Conservation (phyloP, 2,329 filamentous ascomycete species). For the Neofusicoccum cordaticola region DNA sequence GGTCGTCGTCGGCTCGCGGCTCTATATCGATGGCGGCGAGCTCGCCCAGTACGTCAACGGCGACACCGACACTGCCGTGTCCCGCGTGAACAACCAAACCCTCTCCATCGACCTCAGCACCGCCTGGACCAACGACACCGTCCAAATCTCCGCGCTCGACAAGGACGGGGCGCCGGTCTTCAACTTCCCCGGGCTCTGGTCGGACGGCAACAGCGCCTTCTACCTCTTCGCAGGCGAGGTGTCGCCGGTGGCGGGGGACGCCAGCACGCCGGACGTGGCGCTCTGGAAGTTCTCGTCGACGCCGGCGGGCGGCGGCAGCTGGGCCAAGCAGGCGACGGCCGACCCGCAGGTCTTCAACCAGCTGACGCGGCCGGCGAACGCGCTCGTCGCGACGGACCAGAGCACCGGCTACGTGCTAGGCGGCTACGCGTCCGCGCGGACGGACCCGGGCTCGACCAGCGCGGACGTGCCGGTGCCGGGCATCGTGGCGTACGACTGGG, state of each 20-base stretch:
- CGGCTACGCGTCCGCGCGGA: background rate
- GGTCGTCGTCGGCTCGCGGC: background rate
- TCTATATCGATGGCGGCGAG: conserved; percentile 7
- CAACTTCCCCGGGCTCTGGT: no score
- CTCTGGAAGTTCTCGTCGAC: background rate
- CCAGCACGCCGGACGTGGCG: background rate
- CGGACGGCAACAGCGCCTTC: background rate
- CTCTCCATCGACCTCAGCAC: conserved; percentile 6
- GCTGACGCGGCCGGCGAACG: background rate
- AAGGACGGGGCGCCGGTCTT: background rate
- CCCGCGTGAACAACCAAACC: background rate
- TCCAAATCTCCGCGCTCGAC: background rate
- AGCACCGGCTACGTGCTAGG: background rate
- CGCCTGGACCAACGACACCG: conserved; percentile 7
- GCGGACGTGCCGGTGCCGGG: background rate
- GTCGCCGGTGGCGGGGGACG: no score
- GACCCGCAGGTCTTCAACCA: background rate
- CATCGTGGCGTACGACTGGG: background rate
- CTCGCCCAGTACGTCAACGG: background rate
- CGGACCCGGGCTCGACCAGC: background rate
- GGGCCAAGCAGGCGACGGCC: background rate
- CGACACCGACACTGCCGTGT: background rate
- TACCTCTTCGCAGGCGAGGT: background rate
- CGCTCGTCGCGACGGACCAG: background rate
- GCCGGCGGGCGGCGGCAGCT: background rate